These are phyloP conservation scores for Trametes coccinea DNA, from an alignment of 768 basidiomycete species.

Conservation along the genomic window DNA sequence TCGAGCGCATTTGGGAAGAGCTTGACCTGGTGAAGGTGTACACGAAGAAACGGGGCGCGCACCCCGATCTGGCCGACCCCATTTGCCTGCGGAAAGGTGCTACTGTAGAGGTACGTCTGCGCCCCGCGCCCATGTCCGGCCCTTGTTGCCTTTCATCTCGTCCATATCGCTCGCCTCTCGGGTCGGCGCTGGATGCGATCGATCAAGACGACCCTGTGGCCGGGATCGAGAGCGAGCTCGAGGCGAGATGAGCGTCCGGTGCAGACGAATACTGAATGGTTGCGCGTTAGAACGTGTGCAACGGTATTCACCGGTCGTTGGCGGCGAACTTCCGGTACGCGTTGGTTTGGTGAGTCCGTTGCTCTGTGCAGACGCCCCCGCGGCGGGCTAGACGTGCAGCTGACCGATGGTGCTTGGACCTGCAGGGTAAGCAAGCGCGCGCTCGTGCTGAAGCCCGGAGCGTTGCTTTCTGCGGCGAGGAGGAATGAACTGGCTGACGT, in stretches of 20 bases:
- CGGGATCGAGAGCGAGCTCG: too few relatives aligned
- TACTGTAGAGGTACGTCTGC: conserved; percentile 72
- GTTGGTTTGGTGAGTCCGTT: conserved; percentile 75
- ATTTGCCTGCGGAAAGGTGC: conserved; percentile 89
- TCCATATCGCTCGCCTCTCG: neutral
- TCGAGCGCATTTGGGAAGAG: conserved; percentile 78
- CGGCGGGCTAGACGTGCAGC: conserved; percentile 3
- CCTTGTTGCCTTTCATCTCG: neutral
- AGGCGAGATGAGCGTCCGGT: conserved; percentile 3
- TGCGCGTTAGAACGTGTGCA: conserved; percentile 71
- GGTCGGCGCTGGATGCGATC: neutral
- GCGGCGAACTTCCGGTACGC: conserved; percentile 92
- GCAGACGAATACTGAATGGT: neutral
- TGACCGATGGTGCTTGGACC: neutral
- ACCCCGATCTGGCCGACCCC: conserved; percentile 90
- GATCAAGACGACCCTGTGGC: too few relatives aligned
- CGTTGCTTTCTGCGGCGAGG: too few relatives aligned
- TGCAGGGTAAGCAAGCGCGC: conserved; percentile 23
- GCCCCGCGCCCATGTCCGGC: neutral
- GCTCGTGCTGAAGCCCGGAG: neutral
- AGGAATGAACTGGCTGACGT: conserved; percentile 9
- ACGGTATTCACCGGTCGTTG: conserved; percentile 88
- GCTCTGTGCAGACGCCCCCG: neutral
- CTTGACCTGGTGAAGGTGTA: conserved; percentile 88
- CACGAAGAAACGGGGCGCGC: conserved; percentile 95